These are phyloP conservation scores for Encephalitozoon hellem DNA, from an alignment of 371 early-diverging fungal genomes.

Conservation along the genomic window DNA sequence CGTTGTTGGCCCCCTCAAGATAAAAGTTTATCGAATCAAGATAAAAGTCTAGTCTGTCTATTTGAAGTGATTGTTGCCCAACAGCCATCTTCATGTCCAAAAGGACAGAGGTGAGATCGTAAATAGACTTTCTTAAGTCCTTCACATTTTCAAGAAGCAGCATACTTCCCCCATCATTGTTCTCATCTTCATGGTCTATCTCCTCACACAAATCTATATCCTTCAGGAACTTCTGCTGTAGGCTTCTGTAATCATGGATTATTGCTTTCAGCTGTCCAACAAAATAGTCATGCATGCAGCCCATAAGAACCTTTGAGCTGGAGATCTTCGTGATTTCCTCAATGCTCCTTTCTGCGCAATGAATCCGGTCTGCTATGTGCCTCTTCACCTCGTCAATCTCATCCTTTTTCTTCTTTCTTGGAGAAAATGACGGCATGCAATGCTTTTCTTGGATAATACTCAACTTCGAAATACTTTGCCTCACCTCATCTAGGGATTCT, in stretches of 20 bases:
- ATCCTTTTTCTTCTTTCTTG: conserved; percentile 8
- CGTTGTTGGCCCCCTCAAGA: conserved; percentile 46
- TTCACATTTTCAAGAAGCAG: conserved; percentile 16
- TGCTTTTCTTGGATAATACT: conserved; percentile 27
- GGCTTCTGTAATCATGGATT: conserved; percentile 24
- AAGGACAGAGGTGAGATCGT: conserved; percentile 45
- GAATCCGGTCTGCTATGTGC: neutral
- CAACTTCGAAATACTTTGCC: conserved; percentile 2
- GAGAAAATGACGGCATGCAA: conserved; percentile 34
- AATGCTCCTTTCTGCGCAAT: neutral
- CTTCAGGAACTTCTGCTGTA: conserved; percentile 31
- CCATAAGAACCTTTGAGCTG: neutral
- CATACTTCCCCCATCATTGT: neutral
- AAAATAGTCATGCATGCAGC: conserved; percentile 21
- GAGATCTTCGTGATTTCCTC: neutral
- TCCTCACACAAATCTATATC: conserved; percentile 2
- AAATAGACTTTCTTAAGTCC: conserved; percentile 42
- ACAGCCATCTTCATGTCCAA: conserved; percentile 53
- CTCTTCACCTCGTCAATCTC: conserved; percentile 27
- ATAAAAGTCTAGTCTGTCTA: conserved; percentile 53
- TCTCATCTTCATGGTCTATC: conserved; percentile 21
- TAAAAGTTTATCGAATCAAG: conserved; percentile 37
- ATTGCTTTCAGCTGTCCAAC: conserved; percentile 10
- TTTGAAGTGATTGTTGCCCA: conserved; percentile 26
- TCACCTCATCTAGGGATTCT: neutral